phyloP scores from a whole-genome alignment of 2,329 filamentous ascomycete species.

The Aureobasidium pullulans region DNA sequence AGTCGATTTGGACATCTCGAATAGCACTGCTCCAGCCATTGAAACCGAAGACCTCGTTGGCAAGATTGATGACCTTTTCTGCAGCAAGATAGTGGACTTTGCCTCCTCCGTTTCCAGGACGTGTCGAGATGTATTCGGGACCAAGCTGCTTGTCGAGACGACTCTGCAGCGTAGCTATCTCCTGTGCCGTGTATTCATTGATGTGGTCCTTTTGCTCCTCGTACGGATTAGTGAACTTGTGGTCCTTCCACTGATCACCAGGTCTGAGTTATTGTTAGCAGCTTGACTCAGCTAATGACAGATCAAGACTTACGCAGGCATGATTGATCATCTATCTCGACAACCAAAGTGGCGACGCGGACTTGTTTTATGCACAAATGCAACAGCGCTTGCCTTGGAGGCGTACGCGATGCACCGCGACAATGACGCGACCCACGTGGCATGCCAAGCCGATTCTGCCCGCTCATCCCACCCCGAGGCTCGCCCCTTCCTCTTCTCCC shows the following conservation, averaged over 20 bases:
- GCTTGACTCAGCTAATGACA: not conserved
- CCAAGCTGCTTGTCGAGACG: conserved; percentile 89
- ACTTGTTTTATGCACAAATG: conserved; percentile 6
- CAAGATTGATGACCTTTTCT: conserved; percentile 91
- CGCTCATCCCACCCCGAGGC: not conserved
- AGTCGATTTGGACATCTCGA: conserved; percentile 89
- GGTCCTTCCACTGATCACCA: conserved; percentile 31
- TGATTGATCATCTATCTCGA: conserved; percentile 13
- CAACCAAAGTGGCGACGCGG: conserved; percentile 7
- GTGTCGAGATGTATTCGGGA: conserved; percentile 87
- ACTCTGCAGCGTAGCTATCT: conserved; percentile 81
- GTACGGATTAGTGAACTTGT: conserved; percentile 64
- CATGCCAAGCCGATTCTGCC: not conserved
- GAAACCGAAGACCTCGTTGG: conserved; percentile 93
- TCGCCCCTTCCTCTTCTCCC: conserved; percentile 4
- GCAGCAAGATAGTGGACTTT: conserved; percentile 93
- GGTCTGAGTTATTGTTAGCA: conserved; percentile 20
- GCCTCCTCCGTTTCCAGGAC: conserved; percentile 72
- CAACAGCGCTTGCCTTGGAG: not conserved
- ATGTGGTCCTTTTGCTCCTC: conserved; percentile 62
- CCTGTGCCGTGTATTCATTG: conserved; percentile 75
- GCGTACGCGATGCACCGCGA: conserved; percentile 8
- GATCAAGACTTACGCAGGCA: conserved; percentile 17
- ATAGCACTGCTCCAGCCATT: conserved; percentile 98
- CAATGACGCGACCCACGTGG: conserved; percentile 7